A percentile compares a stretch with the other conserved stretches of the same genome.
phyloP scores from a whole-genome alignment of 2,329 filamentous ascomycete genomes.

The Fusarium sterilihyphosum region DNA sequence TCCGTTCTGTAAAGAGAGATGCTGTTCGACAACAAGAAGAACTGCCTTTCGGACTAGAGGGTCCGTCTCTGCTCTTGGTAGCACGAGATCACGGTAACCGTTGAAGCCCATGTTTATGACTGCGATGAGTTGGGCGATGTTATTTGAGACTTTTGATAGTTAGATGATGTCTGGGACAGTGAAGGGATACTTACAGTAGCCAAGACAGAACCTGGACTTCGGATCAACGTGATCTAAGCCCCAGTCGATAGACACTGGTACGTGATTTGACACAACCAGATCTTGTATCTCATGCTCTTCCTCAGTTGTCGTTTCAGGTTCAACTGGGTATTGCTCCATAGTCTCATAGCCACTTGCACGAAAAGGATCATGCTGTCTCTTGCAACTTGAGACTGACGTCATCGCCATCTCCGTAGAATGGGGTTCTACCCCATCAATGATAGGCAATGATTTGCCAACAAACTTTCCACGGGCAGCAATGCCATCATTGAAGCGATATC shows the following conservation, averaged over 20 bases:
- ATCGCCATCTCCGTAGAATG: too few species aligned
- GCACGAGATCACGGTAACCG: slow-evolving; percentile 31
- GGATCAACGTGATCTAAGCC: slow-evolving; percentile 33
- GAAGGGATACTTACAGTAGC: slow-evolving; percentile 13
- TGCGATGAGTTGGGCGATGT: slow-evolving; percentile 36
- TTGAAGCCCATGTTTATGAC: slow-evolving; percentile 41
- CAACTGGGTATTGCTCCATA: neutral
- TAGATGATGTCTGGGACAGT: fast-evolving
- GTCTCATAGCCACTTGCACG: slow-evolving; percentile 9
- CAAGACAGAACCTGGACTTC: slow-evolving; percentile 30
- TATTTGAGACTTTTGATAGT: slow-evolving; percentile 21
- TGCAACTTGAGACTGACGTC: neutral
- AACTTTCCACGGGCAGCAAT: slow-evolving; percentile 37
- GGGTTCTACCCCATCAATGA: neutral
- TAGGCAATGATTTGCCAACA: slow-evolving; percentile 29
- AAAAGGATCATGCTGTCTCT: neutral
- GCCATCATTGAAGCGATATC: slow-evolving; percentile 39
- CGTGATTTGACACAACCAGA: neutral
- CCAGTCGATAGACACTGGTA: neutral
- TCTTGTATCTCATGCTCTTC: neutral
- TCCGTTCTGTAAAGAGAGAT: slow-evolving; percentile 28
- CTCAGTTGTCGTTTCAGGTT: fast-evolving
- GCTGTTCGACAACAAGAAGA: slow-evolving; percentile 33
- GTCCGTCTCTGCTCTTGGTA: slow-evolving; percentile 34
- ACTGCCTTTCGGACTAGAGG: slow-evolving; percentile 32